Evolutionary conservation across 2,329 filamentous ascomycete genomes (phyloP).

Genomic region (Cladosporium sp.): DNA sequence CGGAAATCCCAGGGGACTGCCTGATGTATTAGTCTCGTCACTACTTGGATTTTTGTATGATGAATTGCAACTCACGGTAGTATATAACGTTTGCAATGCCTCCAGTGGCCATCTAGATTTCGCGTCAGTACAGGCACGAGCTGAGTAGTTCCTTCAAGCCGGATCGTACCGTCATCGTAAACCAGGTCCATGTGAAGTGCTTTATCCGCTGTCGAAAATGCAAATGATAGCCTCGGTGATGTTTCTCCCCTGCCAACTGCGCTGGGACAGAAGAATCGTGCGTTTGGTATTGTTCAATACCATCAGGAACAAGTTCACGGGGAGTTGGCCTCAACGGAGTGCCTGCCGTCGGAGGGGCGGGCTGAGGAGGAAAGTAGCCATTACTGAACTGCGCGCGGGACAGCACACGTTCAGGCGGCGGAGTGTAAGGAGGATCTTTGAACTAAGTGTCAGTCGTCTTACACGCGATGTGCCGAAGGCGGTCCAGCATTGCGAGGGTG

Average conservation of each 20-base stretch:
- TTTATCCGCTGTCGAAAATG: slow-evolving; percentile 53
- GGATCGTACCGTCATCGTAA: slow-evolving; percentile 54
- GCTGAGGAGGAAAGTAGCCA: slow-evolving; percentile 10
- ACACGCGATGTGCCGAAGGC: too few relatives aligned
- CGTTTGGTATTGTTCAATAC: neutral
- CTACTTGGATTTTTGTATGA: neutral
- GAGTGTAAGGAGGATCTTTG: slow-evolving; percentile 2
- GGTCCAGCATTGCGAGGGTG: neutral
- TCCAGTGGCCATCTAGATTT: slow-evolving; percentile 57
- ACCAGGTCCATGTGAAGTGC: slow-evolving; percentile 74
- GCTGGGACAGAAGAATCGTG: neutral
- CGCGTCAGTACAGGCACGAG: neutral
- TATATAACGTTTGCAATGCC: slow-evolving; percentile 54
- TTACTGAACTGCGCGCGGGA: neutral
- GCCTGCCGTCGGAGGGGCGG: neutral
- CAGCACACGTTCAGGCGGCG: neutral
- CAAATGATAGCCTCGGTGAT: neutral
- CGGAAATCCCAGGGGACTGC: slow-evolving; percentile 40
- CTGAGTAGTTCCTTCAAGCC: neutral
- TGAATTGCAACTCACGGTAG: slow-evolving; percentile 41
- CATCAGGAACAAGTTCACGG: neutral
- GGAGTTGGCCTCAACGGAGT: neutral
- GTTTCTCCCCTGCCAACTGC: neutral
- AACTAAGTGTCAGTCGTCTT: neutral
- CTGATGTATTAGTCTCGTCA: neutral